Percentiles rank a stretch among this genome's conserved stretches.
Evolutionary conservation across 2,329 filamentous ascomycete species (phyloP).

Genomic region (Eutypella sp.): DNA sequence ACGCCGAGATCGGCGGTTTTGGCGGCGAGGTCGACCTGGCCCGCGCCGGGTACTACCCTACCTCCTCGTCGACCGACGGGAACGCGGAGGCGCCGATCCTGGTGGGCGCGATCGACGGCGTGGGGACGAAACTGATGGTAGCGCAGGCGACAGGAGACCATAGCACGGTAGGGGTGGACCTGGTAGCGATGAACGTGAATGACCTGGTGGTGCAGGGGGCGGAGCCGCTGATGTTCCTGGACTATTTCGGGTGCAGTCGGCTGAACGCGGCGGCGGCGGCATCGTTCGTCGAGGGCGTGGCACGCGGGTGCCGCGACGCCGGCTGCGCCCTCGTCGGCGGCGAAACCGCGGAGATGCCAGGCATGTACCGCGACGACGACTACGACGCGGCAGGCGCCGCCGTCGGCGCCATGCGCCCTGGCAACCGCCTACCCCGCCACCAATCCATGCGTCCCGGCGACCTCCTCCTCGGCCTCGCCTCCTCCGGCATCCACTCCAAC

Average conservation of each 20-base stretch:
- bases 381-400: conserved; percentile 93
- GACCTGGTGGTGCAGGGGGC: conserved; percentile 95
- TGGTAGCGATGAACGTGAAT: conserved; percentile 99
- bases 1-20: conserved; percentile 92
- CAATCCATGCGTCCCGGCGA: conserved; percentile 76
- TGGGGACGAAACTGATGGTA: conserved; percentile 95
- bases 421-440: conserved; percentile 68
- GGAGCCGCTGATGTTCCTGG: conserved; percentile 91
- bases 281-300: conserved; percentile 87
- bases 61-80: conserved; percentile 14
- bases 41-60: conserved; percentile 65
- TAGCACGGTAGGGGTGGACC: conserved; percentile 90
- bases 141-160: conserved; percentile 87
- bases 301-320: conserved; percentile 77
- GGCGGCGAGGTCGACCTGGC: conserved; percentile 80
- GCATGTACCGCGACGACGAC: conserved; percentile 81
- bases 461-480: conserved; percentile 78
- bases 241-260: conserved; percentile 93
- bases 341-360: conserved; percentile 97
- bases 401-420: conserved; percentile 71
- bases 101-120: conserved; percentile 92
- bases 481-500: conserved; percentile 89
- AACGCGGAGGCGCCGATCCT: conserved; percentile 64
- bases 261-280: conserved; percentile 73
- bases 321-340: conserved; percentile 92